These are phyloP conservation scores for Cryptosporidium canis DNA, from an alignment of 169 alveolate genomes.

Conservation along the genomic window DNA sequence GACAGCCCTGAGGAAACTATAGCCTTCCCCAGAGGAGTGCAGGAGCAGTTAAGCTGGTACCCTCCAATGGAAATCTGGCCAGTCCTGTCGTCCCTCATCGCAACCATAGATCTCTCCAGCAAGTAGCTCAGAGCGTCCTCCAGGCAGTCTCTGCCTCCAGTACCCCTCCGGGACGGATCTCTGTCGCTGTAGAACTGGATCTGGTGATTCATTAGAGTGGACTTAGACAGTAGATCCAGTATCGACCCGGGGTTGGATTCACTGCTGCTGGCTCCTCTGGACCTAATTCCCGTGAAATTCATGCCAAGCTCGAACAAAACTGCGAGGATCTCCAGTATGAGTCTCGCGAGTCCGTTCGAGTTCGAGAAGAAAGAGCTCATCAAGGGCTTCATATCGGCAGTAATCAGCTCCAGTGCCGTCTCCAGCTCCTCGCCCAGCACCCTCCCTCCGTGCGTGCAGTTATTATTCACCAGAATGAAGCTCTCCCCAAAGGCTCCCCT, in stretches of 20 bases:
- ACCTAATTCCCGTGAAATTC: not conserved
- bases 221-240: conserved; percentile 17
- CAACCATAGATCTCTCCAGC: conserved; percentile 19
- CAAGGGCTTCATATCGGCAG: conserved; percentile 36
- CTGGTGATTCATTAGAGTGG: conserved; percentile 47
- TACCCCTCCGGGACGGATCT: not conserved
- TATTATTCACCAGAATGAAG: conserved; percentile 44
- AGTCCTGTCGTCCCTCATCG: not conserved
- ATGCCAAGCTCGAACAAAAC: not conserved
- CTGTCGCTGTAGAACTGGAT: not conserved
- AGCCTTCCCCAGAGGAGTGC: conserved; percentile 44
- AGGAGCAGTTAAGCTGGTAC: not conserved
- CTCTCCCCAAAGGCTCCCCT: conserved; percentile 75
- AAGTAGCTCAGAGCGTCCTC: conserved; percentile 4
- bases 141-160: not conserved
- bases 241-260: not conserved
- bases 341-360: conserved; percentile 22
- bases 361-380: conserved; percentile 46
- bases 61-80: not conserved
- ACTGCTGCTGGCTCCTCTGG: not conserved
- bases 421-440: conserved; percentile 13
- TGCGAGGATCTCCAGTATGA: conserved; percentile 48
- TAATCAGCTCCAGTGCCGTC: conserved; percentile 5
- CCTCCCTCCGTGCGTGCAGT: not conserved
- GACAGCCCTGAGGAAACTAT: conserved; percentile 53